phyloP scores from a whole-genome alignment of 495 filamentous ascomycete genomes.

The Glarea lozoyensis region DNA sequence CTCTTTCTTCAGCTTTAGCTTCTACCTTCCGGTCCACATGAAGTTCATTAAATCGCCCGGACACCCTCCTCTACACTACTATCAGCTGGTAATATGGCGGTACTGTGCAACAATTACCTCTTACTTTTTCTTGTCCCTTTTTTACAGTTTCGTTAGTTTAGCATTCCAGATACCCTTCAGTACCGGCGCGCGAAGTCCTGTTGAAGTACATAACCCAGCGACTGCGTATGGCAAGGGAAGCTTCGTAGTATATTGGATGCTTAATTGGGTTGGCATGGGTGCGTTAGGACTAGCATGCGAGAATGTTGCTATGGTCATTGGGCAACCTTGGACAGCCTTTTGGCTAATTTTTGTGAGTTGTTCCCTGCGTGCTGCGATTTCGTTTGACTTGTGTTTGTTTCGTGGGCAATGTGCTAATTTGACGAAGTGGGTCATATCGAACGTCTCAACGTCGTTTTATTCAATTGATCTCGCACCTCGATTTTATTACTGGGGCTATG shows the following conservation, averaged over 20 bases:
- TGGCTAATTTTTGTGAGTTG: slow-evolving; percentile 58
- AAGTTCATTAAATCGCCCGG: slow-evolving; percentile 38
- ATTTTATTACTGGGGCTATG: slow-evolving; percentile 63
- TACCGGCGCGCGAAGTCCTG: slow-evolving; percentile 33
- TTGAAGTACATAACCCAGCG: slow-evolving; percentile 33
- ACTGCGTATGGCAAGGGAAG: slow-evolving; percentile 53
- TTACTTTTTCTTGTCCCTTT: slow-evolving; percentile 60
- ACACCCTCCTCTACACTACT: slow-evolving; percentile 50
- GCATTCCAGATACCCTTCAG: slow-evolving; percentile 58
- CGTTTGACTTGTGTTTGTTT: background rate
- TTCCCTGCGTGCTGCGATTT: background rate
- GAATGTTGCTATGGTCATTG: slow-evolving; percentile 64
- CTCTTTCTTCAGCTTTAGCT: slow-evolving; percentile 63
- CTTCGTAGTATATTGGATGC: slow-evolving; percentile 67
- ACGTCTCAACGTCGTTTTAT: slow-evolving; percentile 60
- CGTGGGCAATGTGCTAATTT: background rate
- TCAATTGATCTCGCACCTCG: slow-evolving; percentile 45
- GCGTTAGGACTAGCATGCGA: slow-evolving; percentile 61
- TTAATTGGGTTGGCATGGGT: slow-evolving; percentile 63
- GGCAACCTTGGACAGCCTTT: slow-evolving; percentile 56
- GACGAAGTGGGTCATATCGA: slow-evolving; percentile 57
- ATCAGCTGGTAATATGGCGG: slow-evolving; percentile 54
- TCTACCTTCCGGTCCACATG: slow-evolving; percentile 60
- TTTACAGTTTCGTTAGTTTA: slow-evolving; percentile 56
- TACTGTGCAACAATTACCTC: slow-evolving; percentile 48